These are phyloP conservation scores for Lactarius deliciosus DNA, from an alignment of 768 basidiomycete species.

Conservation along the genomic window DNA sequence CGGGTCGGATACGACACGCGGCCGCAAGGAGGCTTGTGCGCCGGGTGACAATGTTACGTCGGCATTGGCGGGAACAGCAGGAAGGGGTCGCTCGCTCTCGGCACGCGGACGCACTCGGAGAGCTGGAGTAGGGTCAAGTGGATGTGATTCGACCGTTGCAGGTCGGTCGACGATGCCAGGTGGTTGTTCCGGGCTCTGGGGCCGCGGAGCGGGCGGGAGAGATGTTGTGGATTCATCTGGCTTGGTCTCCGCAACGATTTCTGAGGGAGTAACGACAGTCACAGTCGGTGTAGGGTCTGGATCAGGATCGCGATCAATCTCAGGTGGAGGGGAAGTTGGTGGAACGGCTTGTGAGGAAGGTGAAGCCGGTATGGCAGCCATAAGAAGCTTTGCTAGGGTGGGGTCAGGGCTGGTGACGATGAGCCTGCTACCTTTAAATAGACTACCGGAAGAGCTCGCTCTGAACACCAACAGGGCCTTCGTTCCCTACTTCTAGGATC, in stretches of 20 bases:
- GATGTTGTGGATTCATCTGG: not conserved
- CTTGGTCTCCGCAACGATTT: not conserved
- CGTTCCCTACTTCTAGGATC: too few relatives aligned
- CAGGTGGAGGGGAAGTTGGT: not conserved
- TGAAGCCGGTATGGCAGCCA: not conserved
- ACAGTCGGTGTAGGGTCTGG: not conserved
- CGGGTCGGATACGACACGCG: not conserved
- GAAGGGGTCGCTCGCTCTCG: not conserved
- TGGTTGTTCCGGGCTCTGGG: not conserved
- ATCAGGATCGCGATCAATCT: not conserved
- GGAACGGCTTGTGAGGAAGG: not conserved
- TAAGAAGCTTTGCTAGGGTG: not conserved
- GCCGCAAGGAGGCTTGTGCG: not conserved
- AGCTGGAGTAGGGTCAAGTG: not conserved
- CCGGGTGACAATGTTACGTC: not conserved
- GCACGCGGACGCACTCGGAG: not conserved
- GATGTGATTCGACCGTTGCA: not conserved
- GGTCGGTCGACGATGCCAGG: not conserved
- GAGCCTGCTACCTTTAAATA: not conserved
- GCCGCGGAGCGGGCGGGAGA: not conserved
- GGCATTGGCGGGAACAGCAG: not conserved
- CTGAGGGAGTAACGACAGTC: not conserved
- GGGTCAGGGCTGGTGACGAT: not conserved
- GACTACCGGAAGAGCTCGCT: not conserved
- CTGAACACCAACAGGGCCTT: not conserved